Evolutionary conservation across 2,329 filamentous ascomycete genomes (phyloP).

Genomic region (Colletotrichum eremochloae): DNA sequence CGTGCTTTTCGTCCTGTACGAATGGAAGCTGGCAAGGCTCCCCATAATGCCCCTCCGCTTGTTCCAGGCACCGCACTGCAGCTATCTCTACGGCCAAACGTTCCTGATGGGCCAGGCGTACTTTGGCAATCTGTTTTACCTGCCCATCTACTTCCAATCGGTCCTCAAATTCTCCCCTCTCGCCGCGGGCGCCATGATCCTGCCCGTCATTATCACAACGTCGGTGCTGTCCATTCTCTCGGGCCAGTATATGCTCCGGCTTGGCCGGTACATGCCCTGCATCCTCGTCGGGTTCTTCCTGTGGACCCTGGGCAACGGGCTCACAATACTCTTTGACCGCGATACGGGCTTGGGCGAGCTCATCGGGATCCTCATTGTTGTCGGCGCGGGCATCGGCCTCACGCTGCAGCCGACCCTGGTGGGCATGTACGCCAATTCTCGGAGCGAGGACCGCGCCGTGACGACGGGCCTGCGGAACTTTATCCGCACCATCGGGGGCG

Average conservation of each 20-base stretch:
- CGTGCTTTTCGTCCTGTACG: conserved; percentile 47
- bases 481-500: conserved; percentile 53
- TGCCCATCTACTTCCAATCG: conserved; percentile 51
- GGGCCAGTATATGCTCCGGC: conserved; percentile 50
- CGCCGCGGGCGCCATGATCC: conserved; percentile 48
- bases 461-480: conserved; percentile 56
- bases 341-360: conserved; percentile 48
- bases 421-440: conserved; percentile 53
- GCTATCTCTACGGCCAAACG: conserved; percentile 44
- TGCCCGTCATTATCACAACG: conserved; percentile 48
- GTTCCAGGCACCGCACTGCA: conserved; percentile 45
- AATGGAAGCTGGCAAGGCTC: conserved; percentile 47
- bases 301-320: conserved; percentile 53
- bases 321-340: conserved; percentile 47
- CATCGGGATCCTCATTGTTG: conserved; percentile 50
- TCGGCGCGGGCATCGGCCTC: conserved; percentile 52
- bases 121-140: conserved; percentile 50
- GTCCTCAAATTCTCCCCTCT: conserved; percentile 47
- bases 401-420: conserved; percentile 55
- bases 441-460: conserved; percentile 53
- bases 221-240: conserved; percentile 48
- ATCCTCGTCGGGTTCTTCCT: conserved; percentile 51
- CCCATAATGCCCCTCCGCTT: conserved; percentile 49
- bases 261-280: conserved; percentile 48
- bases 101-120: conserved; percentile 49